Evolutionary conservation across 805 yeast genomes (phyloP), one percentile per base, ranked within the genome.

Genomic region (Barnettozyma siamensis): DNA sequence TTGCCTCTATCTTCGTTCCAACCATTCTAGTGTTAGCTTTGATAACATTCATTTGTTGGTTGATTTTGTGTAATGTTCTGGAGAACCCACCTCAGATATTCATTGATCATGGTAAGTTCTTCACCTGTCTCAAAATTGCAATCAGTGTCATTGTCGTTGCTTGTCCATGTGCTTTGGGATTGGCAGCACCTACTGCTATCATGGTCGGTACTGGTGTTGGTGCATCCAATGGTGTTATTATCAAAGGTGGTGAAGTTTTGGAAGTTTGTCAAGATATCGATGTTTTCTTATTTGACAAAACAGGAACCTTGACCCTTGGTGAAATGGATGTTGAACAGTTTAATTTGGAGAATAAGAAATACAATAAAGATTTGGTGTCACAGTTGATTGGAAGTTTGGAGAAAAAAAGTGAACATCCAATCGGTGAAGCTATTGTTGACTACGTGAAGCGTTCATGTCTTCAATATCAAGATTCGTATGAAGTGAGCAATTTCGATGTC

Each of bases 171-270:
- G 98, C 99, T 0, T 65, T 93, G 19, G 99, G 99, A 3, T 70
- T 93, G 38, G 97, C 97, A 4, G 95, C 98, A 0, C 99, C 99
- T 2, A 94, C 99, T 2, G 98, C 98, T 0, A 87, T 93, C 10
- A 93, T 94, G 97, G 99, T 93, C 2, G 99, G 97, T 8, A 91
- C 98, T 2, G 99, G 99, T 31, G 83, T 88, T 18, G 98, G 96
- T 31, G 98, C 99, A 0, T 62, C 75, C 12, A 71, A 87, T 60
- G 98, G 99, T 16, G 83, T 93, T 5, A 67, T 93, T 40, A 84
- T 93, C 54, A 93, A 91, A 62, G 96, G 97, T 36, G 99, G 97
- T 18, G 95, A 83, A 38, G 76, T 85, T 13, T 71, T 93, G 46
- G 98, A 93, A 57, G 71, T 66, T 42, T 81, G 93, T 7, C 76